Base-by-base conservation (phyloP, 495 filamentous ascomycete genomes). In the Penicillium arizonense region DNA sequence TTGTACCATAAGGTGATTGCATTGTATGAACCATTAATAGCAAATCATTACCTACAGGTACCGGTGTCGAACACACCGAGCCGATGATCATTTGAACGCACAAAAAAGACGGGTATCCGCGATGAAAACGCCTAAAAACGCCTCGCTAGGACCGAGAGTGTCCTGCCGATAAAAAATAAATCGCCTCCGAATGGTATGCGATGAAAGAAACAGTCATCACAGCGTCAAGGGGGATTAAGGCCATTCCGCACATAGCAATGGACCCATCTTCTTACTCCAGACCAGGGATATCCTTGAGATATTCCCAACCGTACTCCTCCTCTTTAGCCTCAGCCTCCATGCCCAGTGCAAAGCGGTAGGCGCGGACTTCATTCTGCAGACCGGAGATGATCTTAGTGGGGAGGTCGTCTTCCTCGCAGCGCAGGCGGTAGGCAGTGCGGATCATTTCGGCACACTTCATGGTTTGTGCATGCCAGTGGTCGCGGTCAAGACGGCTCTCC, bases 391-490 rank as follows among this genome's bases (percentile, higher is more conserved):
- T 58, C 11, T 74, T 71, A n/a, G 78, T 38, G 6, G 76, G 77
- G 23, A 67, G 33, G 21, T 75, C 75, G 20, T 82, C 78, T 52
- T 80, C 77, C 35, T 79, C 74, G 42, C 72, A 77, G 13, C 78
- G 70, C 8, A 82, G 54, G 36, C 72, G 71, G 47, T 78, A 71
- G 2, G 78, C 76, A 20, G 71, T 77, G 9, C 78, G 73, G 28
- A 82, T 71, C 77, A 82, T 80, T 46, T 78, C 74, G 5, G 76
- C 73, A 35, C 72, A 75, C 46, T 74, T 74, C 73, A 80, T 75
- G 36, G 77, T 76, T 55, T 78, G 76, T 6, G 77, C 74, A 57
- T 87, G 83, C 83, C 82, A 86, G 52, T 82, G 75, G 43, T 83
- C 80, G n/a, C 82, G 82, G 52, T 83, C 79, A n/a, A 87, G 57